A percentile compares a stretch with the other conserved stretches of the same genome.
phyloP scores from a whole-genome alignment of 2,329 filamentous ascomycete genomes.

The Hypoxylon sp. region DNA sequence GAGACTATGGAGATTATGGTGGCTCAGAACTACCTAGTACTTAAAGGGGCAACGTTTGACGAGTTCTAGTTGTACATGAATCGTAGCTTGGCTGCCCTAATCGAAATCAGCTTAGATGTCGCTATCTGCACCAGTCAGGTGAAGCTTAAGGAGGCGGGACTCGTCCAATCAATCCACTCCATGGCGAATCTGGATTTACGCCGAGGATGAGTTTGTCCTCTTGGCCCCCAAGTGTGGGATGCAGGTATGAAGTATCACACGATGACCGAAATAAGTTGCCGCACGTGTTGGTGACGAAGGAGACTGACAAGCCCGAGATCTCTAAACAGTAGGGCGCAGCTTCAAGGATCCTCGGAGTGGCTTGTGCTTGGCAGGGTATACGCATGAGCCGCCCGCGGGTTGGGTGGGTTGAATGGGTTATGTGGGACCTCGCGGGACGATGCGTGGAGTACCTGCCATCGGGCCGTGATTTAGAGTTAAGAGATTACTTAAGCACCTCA shows the following conservation, averaged over 20 bases:
- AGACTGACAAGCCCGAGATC: conserved; percentile 12
- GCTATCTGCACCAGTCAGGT: conserved; percentile 16
- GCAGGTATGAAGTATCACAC: conserved; percentile 10
- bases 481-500: conserved; percentile 31
- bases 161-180: conserved; percentile 1
- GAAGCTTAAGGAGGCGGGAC: conserved; percentile 19
- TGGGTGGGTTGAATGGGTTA: no score
- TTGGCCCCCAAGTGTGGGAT: conserved; percentile 16
- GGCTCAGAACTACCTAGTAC: conserved; percentile 1
- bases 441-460: conserved; percentile 11
- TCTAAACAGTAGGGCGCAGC: conserved; percentile 16
- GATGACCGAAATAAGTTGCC: conserved; percentile 15
- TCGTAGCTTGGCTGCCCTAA: neutral
- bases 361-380: conserved; percentile 21
- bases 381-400: conserved; percentile 26
- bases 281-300: neutral
- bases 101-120: conserved; percentile 2
- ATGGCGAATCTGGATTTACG: conserved; percentile 14
- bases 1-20: conserved; percentile 1
- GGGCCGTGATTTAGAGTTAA: conserved; percentile 19
- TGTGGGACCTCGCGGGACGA: conserved; percentile 22
- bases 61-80: neutral
- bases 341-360: conserved; percentile 20
- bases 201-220: conserved; percentile 3
- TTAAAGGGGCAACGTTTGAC: conserved; percentile 7